Evolutionary conservation across 176 grass and related monocot genomes (phyloP).

Genomic region (Eremochloa ophiuroides): DNA sequence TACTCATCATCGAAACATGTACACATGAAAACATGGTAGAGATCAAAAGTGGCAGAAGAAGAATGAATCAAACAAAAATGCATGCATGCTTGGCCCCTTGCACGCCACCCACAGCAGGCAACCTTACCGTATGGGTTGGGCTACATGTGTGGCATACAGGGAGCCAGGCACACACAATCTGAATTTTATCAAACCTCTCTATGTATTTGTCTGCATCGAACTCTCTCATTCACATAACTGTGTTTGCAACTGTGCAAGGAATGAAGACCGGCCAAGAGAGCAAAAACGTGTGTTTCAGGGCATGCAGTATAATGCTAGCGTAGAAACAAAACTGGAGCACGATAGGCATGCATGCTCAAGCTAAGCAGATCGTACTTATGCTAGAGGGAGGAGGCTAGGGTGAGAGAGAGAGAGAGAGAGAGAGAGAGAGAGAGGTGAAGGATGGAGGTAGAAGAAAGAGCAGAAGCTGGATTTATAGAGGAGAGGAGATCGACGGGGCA

Average conservation of each 20-base stretch:
- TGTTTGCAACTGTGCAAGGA: not conserved
- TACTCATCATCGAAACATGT: not conserved
- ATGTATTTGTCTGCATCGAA: not conserved
- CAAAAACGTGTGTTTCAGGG: not conserved
- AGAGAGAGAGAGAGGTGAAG: not conserved
- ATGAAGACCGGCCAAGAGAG: not conserved
- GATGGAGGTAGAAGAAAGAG: constrained; percentile 38
- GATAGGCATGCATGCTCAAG: not conserved
- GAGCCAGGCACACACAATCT: constrained; percentile 88
- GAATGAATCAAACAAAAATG: constrained; percentile 19
- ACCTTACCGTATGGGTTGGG: constrained; percentile 56
- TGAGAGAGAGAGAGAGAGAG: not conserved
- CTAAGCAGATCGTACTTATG: not conserved
- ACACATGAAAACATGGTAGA: not conserved
- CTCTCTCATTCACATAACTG: not conserved
- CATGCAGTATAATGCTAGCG: not conserved
- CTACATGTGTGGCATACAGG: constrained; percentile 99
- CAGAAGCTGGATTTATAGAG: constrained; percentile 49
- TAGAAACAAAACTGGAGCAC: constrained; percentile 16
- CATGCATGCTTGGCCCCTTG: constrained; percentile 98
- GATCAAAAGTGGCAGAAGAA: constrained; percentile 10
- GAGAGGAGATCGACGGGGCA: not conserved
- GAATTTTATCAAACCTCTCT: constrained; percentile 12
- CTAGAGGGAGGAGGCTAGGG: constrained; percentile 9
- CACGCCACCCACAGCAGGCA: constrained; percentile 89